These are phyloP conservation scores for Pestalotiopsis fici DNA, from an alignment of 2,329 filamentous ascomycete species.

Conservation along the genomic window DNA sequence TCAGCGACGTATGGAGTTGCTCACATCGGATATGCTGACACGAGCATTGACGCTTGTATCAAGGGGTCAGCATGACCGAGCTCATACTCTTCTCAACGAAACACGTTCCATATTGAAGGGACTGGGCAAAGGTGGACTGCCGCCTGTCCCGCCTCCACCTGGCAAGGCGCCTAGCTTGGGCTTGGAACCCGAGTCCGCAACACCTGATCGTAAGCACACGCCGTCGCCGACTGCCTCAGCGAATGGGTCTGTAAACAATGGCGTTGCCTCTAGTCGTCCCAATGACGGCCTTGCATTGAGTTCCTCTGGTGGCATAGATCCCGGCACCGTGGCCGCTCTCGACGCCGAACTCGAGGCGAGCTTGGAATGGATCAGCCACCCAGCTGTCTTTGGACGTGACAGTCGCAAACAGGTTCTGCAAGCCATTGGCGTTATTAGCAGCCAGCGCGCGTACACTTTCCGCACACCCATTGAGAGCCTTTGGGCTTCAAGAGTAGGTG, in stretches of 20 bases:
- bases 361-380: conserved; percentile 97
- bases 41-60: conserved; percentile 88
- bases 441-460: conserved; percentile 91
- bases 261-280: conserved; percentile 51
- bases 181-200: conserved; percentile 47
- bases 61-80: conserved; percentile 88
- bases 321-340: conserved; percentile 77
- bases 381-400: conserved; percentile 90
- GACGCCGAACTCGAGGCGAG: conserved; percentile 89
- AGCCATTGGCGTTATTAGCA: conserved; percentile 94
- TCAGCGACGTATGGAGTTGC: conserved; percentile 93
- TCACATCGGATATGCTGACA: conserved; percentile 97
- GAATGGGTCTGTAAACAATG: conserved; percentile 40
- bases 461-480: conserved; percentile 85
- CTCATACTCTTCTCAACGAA: conserved; percentile 88
- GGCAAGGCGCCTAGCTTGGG: conserved; percentile 40
- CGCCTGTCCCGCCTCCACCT: conserved; percentile 63
- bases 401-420: conserved; percentile 94
- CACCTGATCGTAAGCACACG: conserved; percentile 56
- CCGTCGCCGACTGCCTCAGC: conserved; percentile 56
- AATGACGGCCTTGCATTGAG: conserved; percentile 59
- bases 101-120: conserved; percentile 95
- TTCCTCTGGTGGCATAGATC: conserved; percentile 73
- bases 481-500: conserved; percentile 81
- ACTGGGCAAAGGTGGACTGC: conserved; percentile 89